phyloP scores from a whole-genome alignment of 768 basidiomycete genomes.

The Cantharellus anzutake region DNA sequence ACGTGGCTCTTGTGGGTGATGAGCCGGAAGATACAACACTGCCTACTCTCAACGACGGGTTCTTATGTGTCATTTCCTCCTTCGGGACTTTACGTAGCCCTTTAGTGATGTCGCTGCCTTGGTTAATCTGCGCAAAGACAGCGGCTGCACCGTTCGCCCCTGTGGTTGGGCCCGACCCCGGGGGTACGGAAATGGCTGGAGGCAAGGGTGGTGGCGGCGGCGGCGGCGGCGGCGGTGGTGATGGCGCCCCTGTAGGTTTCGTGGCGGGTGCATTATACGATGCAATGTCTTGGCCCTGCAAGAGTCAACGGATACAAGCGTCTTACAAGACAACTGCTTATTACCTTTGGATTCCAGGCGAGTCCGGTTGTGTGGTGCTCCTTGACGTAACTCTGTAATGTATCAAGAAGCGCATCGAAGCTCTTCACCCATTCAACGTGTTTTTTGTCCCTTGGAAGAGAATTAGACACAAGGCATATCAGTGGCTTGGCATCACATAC shows the following conservation, averaged over 20 bases:
- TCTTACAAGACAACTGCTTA: slow-evolving; percentile 4
- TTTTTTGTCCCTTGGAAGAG: slow-evolving; percentile 46
- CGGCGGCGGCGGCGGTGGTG: slow-evolving; percentile 26
- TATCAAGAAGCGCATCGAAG: slow-evolving; percentile 53
- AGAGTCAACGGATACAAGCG: background rate
- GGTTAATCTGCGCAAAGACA: slow-evolving; percentile 81
- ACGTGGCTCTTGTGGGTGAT: background rate
- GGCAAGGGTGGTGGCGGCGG: slow-evolving; percentile 29
- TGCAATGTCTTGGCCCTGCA: background rate
- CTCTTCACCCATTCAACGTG: slow-evolving; percentile 78
- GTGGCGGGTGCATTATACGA: slow-evolving; percentile 13
- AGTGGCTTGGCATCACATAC: slow-evolving; percentile 20
- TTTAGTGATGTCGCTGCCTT: slow-evolving; percentile 78
- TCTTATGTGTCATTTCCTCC: slow-evolving; percentile 98
- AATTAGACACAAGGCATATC: background rate
- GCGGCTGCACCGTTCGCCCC: slow-evolving; percentile 41
- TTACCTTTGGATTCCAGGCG: slow-evolving; percentile 70
- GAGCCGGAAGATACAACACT: slow-evolving; percentile 29
- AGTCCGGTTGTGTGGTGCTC: slow-evolving; percentile 77
- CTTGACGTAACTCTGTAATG: slow-evolving; percentile 61
- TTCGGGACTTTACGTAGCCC: slow-evolving; percentile 84
- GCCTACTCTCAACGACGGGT: slow-evolving; percentile 56
- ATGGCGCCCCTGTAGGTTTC: slow-evolving; percentile 13
- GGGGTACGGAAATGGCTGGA: slow-evolving; percentile 17
- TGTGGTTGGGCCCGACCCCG: slow-evolving; percentile 13